Conservation (phyloP, 2,329 filamentous ascomycete species). For the Cladophialophora yegresii region DNA sequence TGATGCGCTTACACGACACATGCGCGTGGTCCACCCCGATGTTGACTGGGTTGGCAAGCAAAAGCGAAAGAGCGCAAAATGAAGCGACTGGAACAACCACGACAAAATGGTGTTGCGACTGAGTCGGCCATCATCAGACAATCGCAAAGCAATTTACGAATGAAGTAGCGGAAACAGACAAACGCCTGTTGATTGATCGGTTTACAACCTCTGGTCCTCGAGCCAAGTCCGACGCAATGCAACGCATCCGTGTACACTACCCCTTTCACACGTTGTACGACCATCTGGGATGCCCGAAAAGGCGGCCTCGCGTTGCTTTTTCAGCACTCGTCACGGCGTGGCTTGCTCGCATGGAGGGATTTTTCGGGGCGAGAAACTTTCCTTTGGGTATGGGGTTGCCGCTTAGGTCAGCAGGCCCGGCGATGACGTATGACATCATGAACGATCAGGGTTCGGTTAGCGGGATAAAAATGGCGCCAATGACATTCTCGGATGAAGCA, state of each 20-base stretch:
- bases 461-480: not conserved
- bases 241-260: not conserved
- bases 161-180: not conserved
- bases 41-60: conserved; percentile 74
- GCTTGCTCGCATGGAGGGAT: conserved; percentile 5
- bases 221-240: not conserved
- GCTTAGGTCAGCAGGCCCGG: conserved; percentile 9
- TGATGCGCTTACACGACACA: conserved; percentile 90
- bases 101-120: conserved; percentile 1
- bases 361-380: conserved; percentile 15
- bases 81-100: conserved; percentile 6
- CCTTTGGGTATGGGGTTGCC: conserved; percentile 1
- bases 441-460: conserved; percentile 1
- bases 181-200: not conserved
- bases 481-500: conserved; percentile 11
- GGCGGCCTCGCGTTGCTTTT: conserved; percentile 9
- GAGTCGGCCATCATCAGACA: conserved; percentile 10
- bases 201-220: not conserved
- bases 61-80: conserved; percentile 33
- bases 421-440: conserved; percentile 14
- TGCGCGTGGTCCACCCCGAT: conserved; percentile 90
- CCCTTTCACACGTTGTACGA: not conserved
- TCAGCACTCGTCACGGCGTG: not conserved
- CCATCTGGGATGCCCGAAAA: not conserved
- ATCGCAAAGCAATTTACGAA: not conserved